Conservation (phyloP, 2,329 filamentous ascomycete species). For the Xylaria sp. region DNA sequence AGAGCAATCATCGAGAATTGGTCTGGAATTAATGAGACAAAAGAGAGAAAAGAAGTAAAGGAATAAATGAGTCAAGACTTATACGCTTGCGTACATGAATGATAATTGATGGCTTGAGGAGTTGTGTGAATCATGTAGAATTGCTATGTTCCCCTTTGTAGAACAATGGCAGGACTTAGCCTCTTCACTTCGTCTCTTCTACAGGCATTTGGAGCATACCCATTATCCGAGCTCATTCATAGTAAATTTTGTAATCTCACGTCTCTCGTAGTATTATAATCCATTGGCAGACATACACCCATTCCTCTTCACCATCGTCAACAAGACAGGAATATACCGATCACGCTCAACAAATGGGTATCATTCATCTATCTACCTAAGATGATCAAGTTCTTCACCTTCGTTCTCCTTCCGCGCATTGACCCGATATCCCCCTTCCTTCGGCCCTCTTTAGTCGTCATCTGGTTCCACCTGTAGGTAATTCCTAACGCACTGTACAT, state of each 20-base stretch:
- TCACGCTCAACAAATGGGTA: slow-evolving; percentile 45
- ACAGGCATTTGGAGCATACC: no score
- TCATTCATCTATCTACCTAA: slow-evolving; percentile 50
- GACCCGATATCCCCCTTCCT: background rate
- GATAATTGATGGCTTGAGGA: background rate
- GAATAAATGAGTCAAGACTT: background rate
- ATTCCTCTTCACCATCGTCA: background rate
- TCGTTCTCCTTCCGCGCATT: background rate
- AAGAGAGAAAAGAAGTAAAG: background rate
- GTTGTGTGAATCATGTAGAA: background rate
- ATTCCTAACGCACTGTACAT: slow-evolving; percentile 19
- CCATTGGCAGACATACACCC: background rate
- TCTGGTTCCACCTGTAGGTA: slow-evolving; percentile 12
- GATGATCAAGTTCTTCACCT: slow-evolving; percentile 38
- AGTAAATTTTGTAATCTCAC: no score
- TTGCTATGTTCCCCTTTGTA: background rate
- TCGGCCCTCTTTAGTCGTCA: background rate
- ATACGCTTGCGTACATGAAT: background rate
- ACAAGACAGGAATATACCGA: background rate
- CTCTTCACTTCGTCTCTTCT: no score
- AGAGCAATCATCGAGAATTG: slow-evolving; percentile 23
- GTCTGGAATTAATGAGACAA: background rate
- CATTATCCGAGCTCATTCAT: no score
- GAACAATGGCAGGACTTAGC: no score
- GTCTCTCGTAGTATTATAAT: no score